These are phyloP conservation scores for Hypsizygus marmoreus DNA, from an alignment of 768 basidiomycete genomes.

Conservation along the genomic window DNA sequence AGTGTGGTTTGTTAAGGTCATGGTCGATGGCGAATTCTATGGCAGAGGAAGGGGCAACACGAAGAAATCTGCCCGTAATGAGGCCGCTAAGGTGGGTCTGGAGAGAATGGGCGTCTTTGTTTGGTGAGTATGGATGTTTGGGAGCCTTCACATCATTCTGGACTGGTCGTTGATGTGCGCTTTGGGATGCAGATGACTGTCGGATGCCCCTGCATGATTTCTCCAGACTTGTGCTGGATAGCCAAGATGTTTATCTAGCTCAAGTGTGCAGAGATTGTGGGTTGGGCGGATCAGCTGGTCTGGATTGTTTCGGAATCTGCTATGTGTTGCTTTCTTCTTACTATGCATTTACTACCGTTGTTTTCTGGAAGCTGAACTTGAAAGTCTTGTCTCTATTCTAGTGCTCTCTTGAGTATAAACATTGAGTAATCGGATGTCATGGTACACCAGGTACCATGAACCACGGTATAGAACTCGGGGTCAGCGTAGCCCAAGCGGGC, in stretches of 20 bases:
- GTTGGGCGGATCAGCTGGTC: conserved; percentile 17
- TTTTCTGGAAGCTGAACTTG: not conserved
- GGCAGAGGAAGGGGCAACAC: conserved; percentile 70
- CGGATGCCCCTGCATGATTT: conserved; percentile 42
- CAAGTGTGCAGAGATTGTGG: conserved; percentile 65
- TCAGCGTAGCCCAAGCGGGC: too few species aligned
- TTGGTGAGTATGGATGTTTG: conserved; percentile 44
- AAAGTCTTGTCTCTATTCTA: too few species aligned
- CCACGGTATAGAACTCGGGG: too few species aligned
- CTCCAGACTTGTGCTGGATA: conserved; percentile 63
- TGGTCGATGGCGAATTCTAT: conserved; percentile 60
- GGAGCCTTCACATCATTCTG: too few species aligned
- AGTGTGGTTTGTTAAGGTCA: conserved; percentile 69
- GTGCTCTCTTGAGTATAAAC: too few species aligned
- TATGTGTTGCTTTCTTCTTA: not conserved
- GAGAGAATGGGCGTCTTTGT: conserved; percentile 57
- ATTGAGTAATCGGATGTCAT: too few species aligned
- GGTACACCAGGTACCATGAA: too few species aligned
- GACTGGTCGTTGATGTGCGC: not conserved
- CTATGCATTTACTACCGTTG: not conserved
- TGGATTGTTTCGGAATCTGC: not conserved
- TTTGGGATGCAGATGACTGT: conserved; percentile 3
- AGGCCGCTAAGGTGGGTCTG: conserved; percentile 78
- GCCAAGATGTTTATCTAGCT: conserved; percentile 40
- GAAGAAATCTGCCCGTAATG: conserved; percentile 80